Evolutionary conservation across 208 protist genomes (phyloP), one percentile per base, ranked within the genome.

Genomic region (Porcisia hertigi): DNA sequence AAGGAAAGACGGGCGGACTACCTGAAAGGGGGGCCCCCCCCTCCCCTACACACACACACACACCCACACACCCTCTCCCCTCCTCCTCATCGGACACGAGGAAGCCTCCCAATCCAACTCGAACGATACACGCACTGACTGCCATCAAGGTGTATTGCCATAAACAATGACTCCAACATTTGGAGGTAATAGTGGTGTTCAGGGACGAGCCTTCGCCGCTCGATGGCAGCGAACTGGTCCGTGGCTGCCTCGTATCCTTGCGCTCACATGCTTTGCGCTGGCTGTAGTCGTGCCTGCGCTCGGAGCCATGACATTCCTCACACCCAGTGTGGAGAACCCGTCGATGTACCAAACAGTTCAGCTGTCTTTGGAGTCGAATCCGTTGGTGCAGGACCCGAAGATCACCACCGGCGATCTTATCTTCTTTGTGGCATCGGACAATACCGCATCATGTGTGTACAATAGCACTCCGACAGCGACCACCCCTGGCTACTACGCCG

Each of bases 321-420:
- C 86, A 2, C 75, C 86, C 25, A 95, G 94, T 75, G 87, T 91
- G n/a, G 71, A 77, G 53, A 77, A 95, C 59, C 79, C 93, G 3
- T 95, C 92, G 6, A 63, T 97, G n/a, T 95, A 95, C 76, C 92
- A 96, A 74, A 89, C 88, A 0, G 77, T 92, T 12, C 80, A 88
- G 58, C 3, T 97, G 4, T 79, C 62, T 30, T 83, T 97, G 60
- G 67, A 71, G 49, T 92, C 90, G 36, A 94, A 92, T 77, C 75
- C 82, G n/a, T 71, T 91, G 41, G 62, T 73, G 18, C 77, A 74
- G 1, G 92, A 95, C 43, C 87, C 88, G 20, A 73, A 58, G 30
- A 92, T 97, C 75, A 75, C 72, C 52, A 84, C 70, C 0, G 85
- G 85, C 12, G 92, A 96, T 80, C 59, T 73, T 7, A 72, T 97